A percentile compares a stretch with the other conserved stretches of the same genome.
phyloP scores from a whole-genome alignment of 129 eudicot species.

The Chrysanthemum makinoi region DNA sequence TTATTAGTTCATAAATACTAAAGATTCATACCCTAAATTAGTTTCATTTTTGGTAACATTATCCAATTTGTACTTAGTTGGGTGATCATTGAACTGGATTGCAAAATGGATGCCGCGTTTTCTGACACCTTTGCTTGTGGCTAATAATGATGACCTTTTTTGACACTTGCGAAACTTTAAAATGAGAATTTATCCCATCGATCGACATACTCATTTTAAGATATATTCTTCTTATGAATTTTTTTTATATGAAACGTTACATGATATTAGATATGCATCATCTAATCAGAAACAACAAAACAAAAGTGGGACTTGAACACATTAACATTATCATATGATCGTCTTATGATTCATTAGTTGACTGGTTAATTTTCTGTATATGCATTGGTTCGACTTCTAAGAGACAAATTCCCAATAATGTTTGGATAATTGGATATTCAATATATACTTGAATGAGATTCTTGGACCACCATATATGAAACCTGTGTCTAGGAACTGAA shows the following conservation, averaged over 20 bases:
- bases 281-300: no score
- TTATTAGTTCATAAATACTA: constrained; percentile 28
- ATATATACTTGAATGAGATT: constrained; percentile 11
- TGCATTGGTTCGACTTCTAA: no score
- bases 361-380: no score
- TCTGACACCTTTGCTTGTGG: not conserved
- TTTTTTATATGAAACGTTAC: not conserved
- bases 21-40: constrained; percentile 22
- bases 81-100: constrained; percentile 16
- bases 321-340: no score
- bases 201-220: not conserved
- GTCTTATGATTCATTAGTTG: no score
- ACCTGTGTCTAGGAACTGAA: constrained; percentile 29
- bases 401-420: not conserved
- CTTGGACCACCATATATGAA: constrained; percentile 38
- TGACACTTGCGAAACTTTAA: constrained; percentile 18
- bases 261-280: no score
- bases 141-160: constrained; percentile 12
- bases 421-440: constrained; percentile 10
- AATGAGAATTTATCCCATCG: not conserved
- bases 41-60: constrained; percentile 17
- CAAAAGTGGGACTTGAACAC: no score
- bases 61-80: constrained; percentile 17
- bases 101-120: not conserved
- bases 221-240: not conserved